A percentile compares a stretch with the other conserved stretches of the same genome.
These are phyloP conservation scores for Pugionium cornutum DNA, from an alignment of 345 rosid species.

Conservation along the genomic window DNA sequence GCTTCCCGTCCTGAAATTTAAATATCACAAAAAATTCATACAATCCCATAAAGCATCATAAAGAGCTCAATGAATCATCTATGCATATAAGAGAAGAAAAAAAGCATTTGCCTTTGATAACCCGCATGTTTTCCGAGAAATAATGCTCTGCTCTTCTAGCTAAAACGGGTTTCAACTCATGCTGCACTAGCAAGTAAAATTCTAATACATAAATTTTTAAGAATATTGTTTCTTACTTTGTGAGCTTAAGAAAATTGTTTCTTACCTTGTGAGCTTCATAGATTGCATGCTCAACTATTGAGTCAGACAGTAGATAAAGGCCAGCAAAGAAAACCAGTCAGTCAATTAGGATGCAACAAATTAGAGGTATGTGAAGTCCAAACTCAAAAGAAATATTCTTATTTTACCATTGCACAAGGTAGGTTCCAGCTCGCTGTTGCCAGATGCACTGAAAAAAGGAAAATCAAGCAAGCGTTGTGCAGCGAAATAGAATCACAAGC, in stretches of 20 bases:
- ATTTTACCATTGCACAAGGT: slow-evolving; percentile 69
- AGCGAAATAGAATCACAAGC: slow-evolving; percentile 12
- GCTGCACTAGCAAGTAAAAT: slow-evolving; percentile 44
- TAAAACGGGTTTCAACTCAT: slow-evolving; percentile 51
- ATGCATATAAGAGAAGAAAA: neutral
- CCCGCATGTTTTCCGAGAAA: slow-evolving; percentile 83
- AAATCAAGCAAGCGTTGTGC: slow-evolving; percentile 19
- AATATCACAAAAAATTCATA: slow-evolving; percentile 14
- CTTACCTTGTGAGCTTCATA: slow-evolving; percentile 79
- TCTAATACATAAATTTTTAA: neutral
- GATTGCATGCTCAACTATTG: slow-evolving; percentile 65
- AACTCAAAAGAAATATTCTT: neutral
- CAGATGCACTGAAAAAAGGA: slow-evolving; percentile 61
- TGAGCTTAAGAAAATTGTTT: slow-evolving; percentile 5
- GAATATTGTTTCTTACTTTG: neutral
- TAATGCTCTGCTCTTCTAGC: slow-evolving; percentile 91
- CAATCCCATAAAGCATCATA: neutral
- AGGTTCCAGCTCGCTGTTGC: slow-evolving; percentile 54
- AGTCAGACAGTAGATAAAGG: slow-evolving; percentile 24
- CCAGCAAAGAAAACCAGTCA: slow-evolving; percentile 6
- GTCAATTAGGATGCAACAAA: slow-evolving; percentile 13
- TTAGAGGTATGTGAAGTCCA: slow-evolving; percentile 6
- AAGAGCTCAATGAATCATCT: neutral
- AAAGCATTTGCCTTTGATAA: slow-evolving; percentile 57
- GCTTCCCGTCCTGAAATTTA: slow-evolving; percentile 68